Evolutionary conservation across 306 rosid genomes (phyloP), one percentile per base, ranked within the genome.

Genomic region (Hylodesmum podocarpum): DNA sequence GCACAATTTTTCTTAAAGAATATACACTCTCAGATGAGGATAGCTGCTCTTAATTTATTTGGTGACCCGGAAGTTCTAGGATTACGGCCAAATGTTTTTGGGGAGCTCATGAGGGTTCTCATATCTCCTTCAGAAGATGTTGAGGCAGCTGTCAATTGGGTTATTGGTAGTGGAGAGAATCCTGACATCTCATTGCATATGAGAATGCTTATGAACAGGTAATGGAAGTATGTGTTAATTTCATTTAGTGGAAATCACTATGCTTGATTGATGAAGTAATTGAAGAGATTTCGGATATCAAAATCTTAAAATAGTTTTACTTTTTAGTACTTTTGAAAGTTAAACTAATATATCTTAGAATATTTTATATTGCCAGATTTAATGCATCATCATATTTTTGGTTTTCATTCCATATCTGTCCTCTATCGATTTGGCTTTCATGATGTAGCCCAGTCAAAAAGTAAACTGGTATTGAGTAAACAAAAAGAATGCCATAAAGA

Each of bases 151-250:
- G 92, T 95, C 18, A 78, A 84, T 72, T 92, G 96, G 90, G 97
- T 86, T 84, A 84, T 92, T 66, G 87, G 88, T 61, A 81, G 83
- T 64, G 87, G 86, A 79, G 86, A 70, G 68, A 90, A 90, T 74
- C 98, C 98, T 78, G 97, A 95, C 87, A 86, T 95, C 76, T 61
- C 97, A 14, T 75, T 95, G 89, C 98, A 95, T 81, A 89, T 89
- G 98, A 88, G 98, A 79, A 92, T 95, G 98, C 95, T 92, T 66
- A 88, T 87, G 92, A 95, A 90, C 70, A 90, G 85, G 98, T 89
- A 84, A 46, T 34, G 41, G 82, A 43, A 76, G 61, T 37, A 46
- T 65, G 46, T 16, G 7, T 33, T 70, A 61, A 27, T 74, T 43
- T 75, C 51, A 36, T 41, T 70, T 22, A 59, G 16, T 49, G 24